These are phyloP conservation scores for Pleurotus djamor DNA, from an alignment of 768 basidiomycete species.

Conservation along the genomic window DNA sequence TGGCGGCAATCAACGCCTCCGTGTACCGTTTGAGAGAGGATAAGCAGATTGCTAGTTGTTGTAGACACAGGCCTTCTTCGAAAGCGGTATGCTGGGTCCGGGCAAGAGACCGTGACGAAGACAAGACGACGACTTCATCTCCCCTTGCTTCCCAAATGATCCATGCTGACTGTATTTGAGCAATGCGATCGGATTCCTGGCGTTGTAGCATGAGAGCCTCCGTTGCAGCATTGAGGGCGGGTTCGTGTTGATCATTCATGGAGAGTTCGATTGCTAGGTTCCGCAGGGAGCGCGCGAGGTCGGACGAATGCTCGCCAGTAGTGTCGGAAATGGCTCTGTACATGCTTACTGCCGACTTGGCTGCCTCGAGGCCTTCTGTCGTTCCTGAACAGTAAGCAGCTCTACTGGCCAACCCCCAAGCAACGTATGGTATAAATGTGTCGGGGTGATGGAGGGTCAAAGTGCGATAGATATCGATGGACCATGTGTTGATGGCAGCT, in stretches of 20 bases:
- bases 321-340: background rate
- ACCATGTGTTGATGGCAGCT: background rate
- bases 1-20: conserved; percentile 1
- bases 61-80: conserved; percentile 4
- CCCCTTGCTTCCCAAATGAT: conserved; percentile 1
- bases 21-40: background rate
- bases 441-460: background rate
- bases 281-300: background rate
- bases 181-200: background rate
- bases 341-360: background rate
- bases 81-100: background rate
- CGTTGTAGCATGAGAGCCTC: conserved; percentile 1
- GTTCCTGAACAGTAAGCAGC: conserved; percentile 1
- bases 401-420: conserved; percentile 1
- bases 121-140: conserved; percentile 4
- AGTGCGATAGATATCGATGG: conserved; percentile 4
- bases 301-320: background rate
- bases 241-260: background rate
- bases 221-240: background rate
- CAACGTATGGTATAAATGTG: conserved; percentile 1
- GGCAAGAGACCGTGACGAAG: background rate
- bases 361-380: background rate
- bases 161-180: background rate
- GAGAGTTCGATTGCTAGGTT: conserved; percentile 5
- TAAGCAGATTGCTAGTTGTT: background rate